These are phyloP conservation scores for Blastobotrys buckinghamii DNA, from an alignment of 1,139 yeast genomes.

Conservation along the genomic window DNA sequence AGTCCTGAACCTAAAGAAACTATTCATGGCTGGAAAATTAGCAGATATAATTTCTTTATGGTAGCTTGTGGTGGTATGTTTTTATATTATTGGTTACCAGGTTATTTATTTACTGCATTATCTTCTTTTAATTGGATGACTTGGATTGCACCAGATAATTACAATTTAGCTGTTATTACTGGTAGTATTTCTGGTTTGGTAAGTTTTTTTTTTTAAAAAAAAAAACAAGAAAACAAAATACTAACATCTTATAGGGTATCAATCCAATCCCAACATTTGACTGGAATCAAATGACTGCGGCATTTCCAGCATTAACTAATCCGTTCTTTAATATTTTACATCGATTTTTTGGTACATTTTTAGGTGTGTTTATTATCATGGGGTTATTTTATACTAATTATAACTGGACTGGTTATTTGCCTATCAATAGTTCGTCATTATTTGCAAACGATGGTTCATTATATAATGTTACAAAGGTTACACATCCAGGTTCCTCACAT, in stretches of 20 bases:
- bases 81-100: slow-evolving; percentile 53
- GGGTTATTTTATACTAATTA: slow-evolving; percentile 46
- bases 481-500: slow-evolving; percentile 29
- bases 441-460: slow-evolving; percentile 43
- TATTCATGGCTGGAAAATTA: slow-evolving; percentile 46
- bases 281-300: slow-evolving; percentile 40
- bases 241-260: slow-evolving; percentile 34
- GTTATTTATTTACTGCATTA: slow-evolving; percentile 44
- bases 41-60: slow-evolving; percentile 43
- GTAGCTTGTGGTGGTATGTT: slow-evolving; percentile 38
- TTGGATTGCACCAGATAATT: slow-evolving; percentile 54
- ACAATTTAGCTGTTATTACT: slow-evolving; percentile 47
- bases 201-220: not conserved
- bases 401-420: slow-evolving; percentile 46
- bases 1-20: slow-evolving; percentile 26
- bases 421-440: slow-evolving; percentile 44
- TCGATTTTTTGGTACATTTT: slow-evolving; percentile 38
- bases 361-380: slow-evolving; percentile 40
- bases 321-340: slow-evolving; percentile 44
- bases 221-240: not conserved
- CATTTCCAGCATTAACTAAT: slow-evolving; percentile 34
- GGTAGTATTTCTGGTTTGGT: slow-evolving; percentile 48
- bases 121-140: slow-evolving; percentile 56
- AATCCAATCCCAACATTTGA: slow-evolving; percentile 51
- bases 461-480: slow-evolving; percentile 38